Conservation (phyloP, 495 filamentous ascomycete species). For the Aspergillus cavernicola region DNA sequence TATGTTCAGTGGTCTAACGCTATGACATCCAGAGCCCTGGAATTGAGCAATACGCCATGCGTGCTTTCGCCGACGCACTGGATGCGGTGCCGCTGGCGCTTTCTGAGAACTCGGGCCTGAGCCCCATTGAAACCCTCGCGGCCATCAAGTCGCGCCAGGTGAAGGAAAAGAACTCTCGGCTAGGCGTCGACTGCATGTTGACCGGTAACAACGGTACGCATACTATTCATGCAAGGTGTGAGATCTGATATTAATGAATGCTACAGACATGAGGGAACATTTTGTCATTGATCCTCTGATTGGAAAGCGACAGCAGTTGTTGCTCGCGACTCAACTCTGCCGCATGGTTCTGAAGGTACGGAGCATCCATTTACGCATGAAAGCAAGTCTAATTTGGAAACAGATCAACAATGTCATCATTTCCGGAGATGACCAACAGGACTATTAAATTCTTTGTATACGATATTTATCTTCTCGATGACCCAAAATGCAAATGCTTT, state of each 20-base stretch:
- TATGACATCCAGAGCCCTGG: slow-evolving; percentile 64
- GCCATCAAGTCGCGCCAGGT: slow-evolving; percentile 94
- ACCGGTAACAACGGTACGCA: slow-evolving; percentile 76
- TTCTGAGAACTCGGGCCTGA: slow-evolving; percentile 93
- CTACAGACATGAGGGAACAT: slow-evolving; percentile 83
- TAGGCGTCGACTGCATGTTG: slow-evolving; percentile 98
- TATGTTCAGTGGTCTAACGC: slow-evolving; percentile 3
- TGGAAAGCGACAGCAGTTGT: slow-evolving; percentile 92
- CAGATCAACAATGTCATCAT: slow-evolving; percentile 91
- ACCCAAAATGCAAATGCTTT: slow-evolving; percentile 19
- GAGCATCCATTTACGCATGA: background rate
- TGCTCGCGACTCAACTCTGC: slow-evolving; percentile 95
- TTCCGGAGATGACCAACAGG: slow-evolving; percentile 84
- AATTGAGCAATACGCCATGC: slow-evolving; percentile 97
- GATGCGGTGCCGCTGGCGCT: slow-evolving; percentile 95
- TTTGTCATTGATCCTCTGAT: slow-evolving; percentile 98
- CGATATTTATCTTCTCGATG: slow-evolving; percentile 14
- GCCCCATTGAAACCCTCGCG: slow-evolving; percentile 91
- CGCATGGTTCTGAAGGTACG: slow-evolving; percentile 98
- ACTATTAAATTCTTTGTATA: slow-evolving; percentile 63
- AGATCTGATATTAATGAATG: slow-evolving; percentile 4
- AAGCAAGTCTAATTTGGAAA: too few relatives aligned
- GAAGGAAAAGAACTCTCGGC: slow-evolving; percentile 75
- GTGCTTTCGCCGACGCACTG: slow-evolving; percentile 92
- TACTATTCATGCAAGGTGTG: background rate